Base-by-base conservation (phyloP, 192 early-diverging fungal genomes). In the Entomortierella parvispora region DNA sequence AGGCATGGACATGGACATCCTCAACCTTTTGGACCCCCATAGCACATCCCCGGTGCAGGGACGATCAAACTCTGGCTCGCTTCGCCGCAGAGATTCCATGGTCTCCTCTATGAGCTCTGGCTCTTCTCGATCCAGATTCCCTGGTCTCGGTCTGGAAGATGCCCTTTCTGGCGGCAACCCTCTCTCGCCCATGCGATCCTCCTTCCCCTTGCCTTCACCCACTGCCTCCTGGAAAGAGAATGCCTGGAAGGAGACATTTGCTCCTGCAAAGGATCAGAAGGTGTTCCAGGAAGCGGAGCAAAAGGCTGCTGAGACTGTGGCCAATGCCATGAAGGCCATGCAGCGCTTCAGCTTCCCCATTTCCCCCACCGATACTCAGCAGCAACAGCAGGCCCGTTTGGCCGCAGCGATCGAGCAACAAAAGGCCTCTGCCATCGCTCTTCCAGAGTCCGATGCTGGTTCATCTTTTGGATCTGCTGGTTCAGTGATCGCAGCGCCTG, bases 321-420 rank as follows among this genome's bases (percentile, higher is more conserved):
- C 74, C 48, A 68, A 68, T 15, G 74, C 74, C 18, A 68, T 77
- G 74, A 77, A 77, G 65, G 74, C 65, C 26, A 68, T 77, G 74
- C 52, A 68, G 20, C 65, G 61, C 47, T 77, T 77, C 65, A 77
- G 60, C 25, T 68, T 77, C 74, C 74, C 74, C 6, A 17, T 64
- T 17, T 58, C 58, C 5, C 44, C 66, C 7, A 32, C 60, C 22
- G 74, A 77, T 37, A 58, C 61, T 4, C 53, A 53, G 34, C 64
- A 76, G 26, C 64, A 57, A 26, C 64, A 77, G 12, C 65, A 68
- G 34, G 34, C 53, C 26, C 65, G 63, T 17, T 65, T 77, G 26
- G 58, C 74, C 2, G 34, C 49, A 17, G 74, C 65, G 2, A 60
- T 77, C 22, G 53, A 68, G 37, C 64, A 76, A 53, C 64, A 76